phyloP scores from a whole-genome alignment of 164 flowering plant genomes.

The Platanus orientalis region DNA sequence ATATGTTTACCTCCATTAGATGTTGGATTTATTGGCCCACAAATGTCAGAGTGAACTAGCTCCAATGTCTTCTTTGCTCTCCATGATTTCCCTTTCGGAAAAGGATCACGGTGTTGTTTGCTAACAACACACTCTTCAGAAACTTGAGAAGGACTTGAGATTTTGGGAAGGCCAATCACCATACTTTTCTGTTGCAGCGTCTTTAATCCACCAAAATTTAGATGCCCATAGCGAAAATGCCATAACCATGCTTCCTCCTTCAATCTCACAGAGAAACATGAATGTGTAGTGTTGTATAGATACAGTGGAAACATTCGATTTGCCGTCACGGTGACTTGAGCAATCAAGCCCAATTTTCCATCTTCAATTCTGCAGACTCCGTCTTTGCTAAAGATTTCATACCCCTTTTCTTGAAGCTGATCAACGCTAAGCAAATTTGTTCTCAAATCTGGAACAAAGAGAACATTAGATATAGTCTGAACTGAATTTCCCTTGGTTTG shows the following conservation, averaged over 20 bases:
- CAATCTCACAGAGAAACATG: not conserved
- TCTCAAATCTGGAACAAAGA: too few relatives aligned
- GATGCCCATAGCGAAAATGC: too few relatives aligned
- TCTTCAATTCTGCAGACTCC: constrained; percentile 13
- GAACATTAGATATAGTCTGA: constrained; percentile 10
- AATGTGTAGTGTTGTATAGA: not conserved
- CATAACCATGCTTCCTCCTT: constrained; percentile 3
- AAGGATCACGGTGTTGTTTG: too few relatives aligned
- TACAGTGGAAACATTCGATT: constrained; percentile 4
- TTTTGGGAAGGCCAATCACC: constrained; percentile 12
- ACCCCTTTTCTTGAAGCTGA: too few relatives aligned
- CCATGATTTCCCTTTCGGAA: constrained; percentile 1
- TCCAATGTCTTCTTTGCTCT: too few relatives aligned
- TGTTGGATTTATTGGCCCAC: not conserved
- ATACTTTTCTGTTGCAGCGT: constrained; percentile 14
- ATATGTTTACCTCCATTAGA: not conserved
- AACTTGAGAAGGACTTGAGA: not conserved
- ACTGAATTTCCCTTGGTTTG: constrained; percentile 3
- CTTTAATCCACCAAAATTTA: too few relatives aligned
- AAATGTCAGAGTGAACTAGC: too few relatives aligned
- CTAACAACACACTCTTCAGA: not conserved
- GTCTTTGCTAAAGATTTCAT: constrained; percentile 13
- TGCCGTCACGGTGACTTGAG: constrained; percentile 6
- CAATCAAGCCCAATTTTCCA: constrained; percentile 12
- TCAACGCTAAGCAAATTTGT: constrained; percentile 11